Base-by-base conservation (phyloP, 768 basidiomycete genomes). In the Lactarius deliciosus region DNA sequence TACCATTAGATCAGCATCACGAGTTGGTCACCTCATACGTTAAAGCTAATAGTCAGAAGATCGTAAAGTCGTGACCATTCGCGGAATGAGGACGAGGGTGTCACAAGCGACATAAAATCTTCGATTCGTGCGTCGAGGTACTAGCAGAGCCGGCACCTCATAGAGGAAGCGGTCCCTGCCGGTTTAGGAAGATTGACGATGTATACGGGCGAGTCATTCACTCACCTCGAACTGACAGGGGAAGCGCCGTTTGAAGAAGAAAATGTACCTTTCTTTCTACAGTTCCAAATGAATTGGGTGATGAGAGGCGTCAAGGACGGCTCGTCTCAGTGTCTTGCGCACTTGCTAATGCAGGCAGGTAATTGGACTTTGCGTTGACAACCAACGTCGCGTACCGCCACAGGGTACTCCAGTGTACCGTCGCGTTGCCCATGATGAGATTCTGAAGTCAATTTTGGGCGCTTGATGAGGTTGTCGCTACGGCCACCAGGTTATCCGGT, bases 401-500 rank as follows among this genome's bases (percentile, higher is more conserved):
- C 45, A 47, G 45, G 11, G 45, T 10, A 28, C 25, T 28, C 25
- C 25, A 28, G 25, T 28, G 25, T 28, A 47, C 20, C 9, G 36
- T 9, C 5, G 45, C 47, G 47, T 22, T 22, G n/a, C 20, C 22
- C 47, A 25, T 53, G 5, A 15, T 53, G 25, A 28, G 25, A 28
- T 28, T 28, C 25, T 28, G 25, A 28, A 28, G 50, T 20, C 3
- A n/a, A 45, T 45, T 1, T 18, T 18, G 16, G 40, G 15, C 16
- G 16, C 41, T 25, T 25, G 50, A 53, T 25, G 25, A 4, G 6
- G 25, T 28, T 13, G 20, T n/a, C 3, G 40, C 15, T 75, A 75
- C 72, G 16, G 90, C 71, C 6, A 85, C 73, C 25, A n/a, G 25
- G 25, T 28, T 28, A 28, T 28, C 25, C 60, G 91, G 73, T 38